Conservation (phyloP, 2,329 filamentous ascomycete species). For the Exophiala dermatitidis region DNA sequence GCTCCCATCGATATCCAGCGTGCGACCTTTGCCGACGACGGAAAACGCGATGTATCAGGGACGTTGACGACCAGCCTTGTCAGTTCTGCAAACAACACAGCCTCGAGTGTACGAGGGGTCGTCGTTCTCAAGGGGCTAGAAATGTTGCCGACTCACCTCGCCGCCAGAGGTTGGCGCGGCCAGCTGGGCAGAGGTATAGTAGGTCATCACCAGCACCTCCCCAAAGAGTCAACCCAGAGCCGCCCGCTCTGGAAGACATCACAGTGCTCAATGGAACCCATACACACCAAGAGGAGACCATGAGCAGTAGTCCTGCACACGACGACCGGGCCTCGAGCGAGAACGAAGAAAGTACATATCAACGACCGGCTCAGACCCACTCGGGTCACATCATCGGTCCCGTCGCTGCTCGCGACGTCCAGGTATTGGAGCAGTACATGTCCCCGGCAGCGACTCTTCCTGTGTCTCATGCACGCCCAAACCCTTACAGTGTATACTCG, state of each 20-base stretch:
- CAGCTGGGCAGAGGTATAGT: background rate
- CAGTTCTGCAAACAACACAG: background rate
- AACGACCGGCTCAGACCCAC: constrained; percentile 22
- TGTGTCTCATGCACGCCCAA: constrained; percentile 11
- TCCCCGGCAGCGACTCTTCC: constrained; percentile 35
- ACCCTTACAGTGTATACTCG: constrained; percentile 32
- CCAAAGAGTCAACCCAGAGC: background rate
- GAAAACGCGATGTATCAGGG: background rate
- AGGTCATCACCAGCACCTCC: background rate
- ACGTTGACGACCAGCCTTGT: constrained; percentile 1
- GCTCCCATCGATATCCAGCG: constrained; percentile 2
- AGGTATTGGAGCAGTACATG: constrained; percentile 53
- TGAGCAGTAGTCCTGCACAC: background rate
- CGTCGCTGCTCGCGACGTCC: constrained; percentile 52
- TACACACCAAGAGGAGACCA: background rate
- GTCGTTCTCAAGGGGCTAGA: background rate
- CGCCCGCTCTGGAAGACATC: background rate
- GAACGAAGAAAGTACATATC: background rate
- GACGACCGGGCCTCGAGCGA: background rate
- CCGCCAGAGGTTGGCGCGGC: background rate
- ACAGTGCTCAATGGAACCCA: background rate
- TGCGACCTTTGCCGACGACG: constrained; percentile 4
- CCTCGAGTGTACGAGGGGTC: background rate
- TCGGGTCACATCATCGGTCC: constrained; percentile 51
- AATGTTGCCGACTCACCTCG: background rate